Base-by-base conservation (phyloP, 2,329 filamentous ascomycete genomes). In the Cercospora nicotianae region DNA sequence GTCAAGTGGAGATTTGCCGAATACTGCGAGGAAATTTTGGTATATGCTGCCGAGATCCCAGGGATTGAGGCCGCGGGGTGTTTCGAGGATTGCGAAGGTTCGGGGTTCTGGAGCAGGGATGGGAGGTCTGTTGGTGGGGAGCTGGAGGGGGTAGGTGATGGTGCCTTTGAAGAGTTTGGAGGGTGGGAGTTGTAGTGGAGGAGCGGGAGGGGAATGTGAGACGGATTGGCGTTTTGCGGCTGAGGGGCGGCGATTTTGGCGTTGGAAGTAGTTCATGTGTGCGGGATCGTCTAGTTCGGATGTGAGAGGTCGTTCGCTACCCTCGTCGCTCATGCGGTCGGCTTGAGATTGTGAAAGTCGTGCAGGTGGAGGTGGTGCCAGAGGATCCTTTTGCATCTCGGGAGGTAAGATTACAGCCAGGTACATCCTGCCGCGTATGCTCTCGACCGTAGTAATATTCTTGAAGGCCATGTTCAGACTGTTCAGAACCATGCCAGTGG, bases 371-470 rank as follows among this genome's bases (percentile, higher is more conserved):
- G 72, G 72, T 31, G 69, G 72, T n/a, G 63, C 59, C 8, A 70
- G 58, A 45, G 60, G 70, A 58, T 71, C 72, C 18, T 58, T 66
- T 60, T 78, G 76, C 45, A 73, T 66, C 31, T 76, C 75, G 5
- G 80, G 80, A 18, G 89, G 89, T 18, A 94, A 84, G 26, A 89
- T 85, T 5, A 97, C 87, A 1, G 94, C 94, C 33, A 98, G 81
- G 62, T 89, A 88, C 80, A 91, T 90, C 5, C 88, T 86, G 26
- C 70, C 64, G 71, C 84, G 86, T 28, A 96, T 83, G 67, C 89
- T 87, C 77, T 99, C 95, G 67, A 99, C 90, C 18, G 93, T 96
- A 0, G 94, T 96, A 58, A 89, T 84, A 75, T 97, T 97, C 63
- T 85, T 81, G 58, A 90, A 80, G 45, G 90, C 86, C 74, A 93